These are phyloP conservation scores for Salvia miltiorrhiza DNA, from an alignment of 257 asterid genomes.

Conservation along the genomic window DNA sequence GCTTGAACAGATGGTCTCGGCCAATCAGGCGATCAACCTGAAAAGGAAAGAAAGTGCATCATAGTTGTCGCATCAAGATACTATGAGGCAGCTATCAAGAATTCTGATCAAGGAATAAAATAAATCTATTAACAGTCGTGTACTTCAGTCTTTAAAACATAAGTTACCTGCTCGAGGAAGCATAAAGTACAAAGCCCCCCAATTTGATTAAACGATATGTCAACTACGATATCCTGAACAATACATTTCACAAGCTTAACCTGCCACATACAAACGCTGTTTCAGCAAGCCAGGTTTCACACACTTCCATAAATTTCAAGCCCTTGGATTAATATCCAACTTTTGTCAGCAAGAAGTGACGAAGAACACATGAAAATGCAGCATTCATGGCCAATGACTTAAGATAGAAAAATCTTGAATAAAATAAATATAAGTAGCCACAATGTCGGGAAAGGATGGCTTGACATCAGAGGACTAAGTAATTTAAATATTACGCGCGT, in stretches of 20 bases:
- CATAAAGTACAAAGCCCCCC: conserved; percentile 74
- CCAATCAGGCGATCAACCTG: conserved; percentile 87
- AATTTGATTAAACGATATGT: conserved; percentile 64
- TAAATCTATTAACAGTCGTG: background rate
- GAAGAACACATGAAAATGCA: background rate
- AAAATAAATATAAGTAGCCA: too few species aligned
- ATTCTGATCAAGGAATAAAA: background rate
- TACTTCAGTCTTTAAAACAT: background rate
- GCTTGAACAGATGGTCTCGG: conserved; percentile 75
- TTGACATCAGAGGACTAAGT: too few species aligned
- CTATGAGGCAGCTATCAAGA: background rate
- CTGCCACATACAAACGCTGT: conserved; percentile 34
- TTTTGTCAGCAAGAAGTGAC: background rate
- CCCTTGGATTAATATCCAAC: background rate
- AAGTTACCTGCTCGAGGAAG: conserved; percentile 73
- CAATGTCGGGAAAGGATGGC: too few species aligned
- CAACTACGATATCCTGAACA: conserved; percentile 61
- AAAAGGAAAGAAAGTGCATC: conserved; percentile 19
- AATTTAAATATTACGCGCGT: too few species aligned
- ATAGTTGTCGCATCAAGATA: conserved; percentile 8
- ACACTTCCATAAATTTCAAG: conserved; percentile 4
- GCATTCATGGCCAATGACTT: background rate
- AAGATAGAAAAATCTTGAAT: too few species aligned
- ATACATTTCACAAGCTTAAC: conserved; percentile 74
- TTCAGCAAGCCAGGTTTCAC: conserved; percentile 16